Base-by-base conservation (phyloP, 1,284 basidiomycete genomes). In the Chalciporus sp. region DNA sequence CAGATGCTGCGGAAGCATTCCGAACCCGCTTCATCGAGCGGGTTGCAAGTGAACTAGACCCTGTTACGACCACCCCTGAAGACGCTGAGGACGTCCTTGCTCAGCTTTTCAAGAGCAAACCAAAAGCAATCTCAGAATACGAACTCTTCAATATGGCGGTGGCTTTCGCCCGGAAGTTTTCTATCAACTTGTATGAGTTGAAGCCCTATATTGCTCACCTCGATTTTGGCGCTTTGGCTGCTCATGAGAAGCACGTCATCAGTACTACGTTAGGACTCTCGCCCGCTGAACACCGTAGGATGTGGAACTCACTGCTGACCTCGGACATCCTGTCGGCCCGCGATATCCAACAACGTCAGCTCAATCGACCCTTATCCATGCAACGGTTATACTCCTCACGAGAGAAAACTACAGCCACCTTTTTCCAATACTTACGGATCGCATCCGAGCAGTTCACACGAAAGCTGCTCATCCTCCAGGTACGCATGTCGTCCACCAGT, bases 351-450 rank as follows among this genome's bases (percentile, higher is more conserved):
- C 74, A 80, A 47, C 73, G 79, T 31, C 70, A 76, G 6, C 69
- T 87, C 5, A 68, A 76, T 41, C 76, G 74, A 3, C 81, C 83
- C 14, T 74, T 85, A 52, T 74, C 77, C 0, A 71, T 86, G 42
- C 84, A 86, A 55, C 74, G 80, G n/a, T 66, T 86, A 9, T 86
- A 86, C 64, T 79, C 81, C 1, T 86, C 85, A 0, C 73, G 68
- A 17, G 66, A 70, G 20, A 76, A 81, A 52, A 79, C 84, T 0
- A 67, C 81, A 2, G 66, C 73, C 2, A 79, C 81, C 0, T 87
- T 86, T 61, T 87, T 86, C 58, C 78, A 83, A 49, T 86, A 84
- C 64, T 66, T 87, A 5, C 73, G 71, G 19, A 78, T 79, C 56
- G 80, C 81, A 3, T 74, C 75, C 6, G 76, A 81, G 49, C 77